A percentile compares a stretch with the other conserved stretches of the same genome.
phyloP scores from a whole-genome alignment of 2,329 filamentous ascomycete species.

The Apiospora rasikravindrae region DNA sequence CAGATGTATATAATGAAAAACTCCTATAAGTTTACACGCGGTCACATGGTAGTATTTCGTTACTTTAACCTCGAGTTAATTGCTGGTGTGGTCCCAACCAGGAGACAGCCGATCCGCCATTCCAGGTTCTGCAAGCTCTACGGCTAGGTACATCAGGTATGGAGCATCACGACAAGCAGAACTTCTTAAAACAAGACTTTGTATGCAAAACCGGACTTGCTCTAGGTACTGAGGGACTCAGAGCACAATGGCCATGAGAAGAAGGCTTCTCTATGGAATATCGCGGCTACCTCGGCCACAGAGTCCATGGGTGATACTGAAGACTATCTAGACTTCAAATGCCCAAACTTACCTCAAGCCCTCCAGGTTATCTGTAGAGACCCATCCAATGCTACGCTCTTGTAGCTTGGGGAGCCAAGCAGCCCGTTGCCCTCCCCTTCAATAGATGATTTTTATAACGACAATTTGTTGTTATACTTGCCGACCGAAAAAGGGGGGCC shows the following conservation, averaged over 20 bases:
- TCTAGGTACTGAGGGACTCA: background rate
- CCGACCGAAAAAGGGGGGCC: background rate
- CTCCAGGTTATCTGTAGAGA: background rate
- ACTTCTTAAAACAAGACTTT: background rate
- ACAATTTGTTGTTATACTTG: background rate
- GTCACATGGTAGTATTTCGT: background rate
- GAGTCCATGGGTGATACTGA: background rate
- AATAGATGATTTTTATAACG: background rate
- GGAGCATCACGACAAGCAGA: background rate
- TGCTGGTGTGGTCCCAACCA: background rate
- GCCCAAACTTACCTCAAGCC: background rate
- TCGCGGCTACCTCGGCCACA: background rate
- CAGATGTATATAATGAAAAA: too few relatives aligned
- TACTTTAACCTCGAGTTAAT: background rate
- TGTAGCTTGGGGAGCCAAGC: background rate
- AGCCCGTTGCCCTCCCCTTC: background rate
- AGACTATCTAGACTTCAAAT: background rate
- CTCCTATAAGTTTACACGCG: too few relatives aligned
- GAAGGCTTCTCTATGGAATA: background rate
- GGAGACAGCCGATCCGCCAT: background rate
- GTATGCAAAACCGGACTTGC: background rate
- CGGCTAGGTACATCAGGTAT: background rate
- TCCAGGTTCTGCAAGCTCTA: constrained; percentile 2
- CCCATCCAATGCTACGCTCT: background rate
- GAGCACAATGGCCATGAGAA: background rate